phyloP scores from a whole-genome alignment of 768 basidiomycete species.

The Xanthoconium stramineum region DNA sequence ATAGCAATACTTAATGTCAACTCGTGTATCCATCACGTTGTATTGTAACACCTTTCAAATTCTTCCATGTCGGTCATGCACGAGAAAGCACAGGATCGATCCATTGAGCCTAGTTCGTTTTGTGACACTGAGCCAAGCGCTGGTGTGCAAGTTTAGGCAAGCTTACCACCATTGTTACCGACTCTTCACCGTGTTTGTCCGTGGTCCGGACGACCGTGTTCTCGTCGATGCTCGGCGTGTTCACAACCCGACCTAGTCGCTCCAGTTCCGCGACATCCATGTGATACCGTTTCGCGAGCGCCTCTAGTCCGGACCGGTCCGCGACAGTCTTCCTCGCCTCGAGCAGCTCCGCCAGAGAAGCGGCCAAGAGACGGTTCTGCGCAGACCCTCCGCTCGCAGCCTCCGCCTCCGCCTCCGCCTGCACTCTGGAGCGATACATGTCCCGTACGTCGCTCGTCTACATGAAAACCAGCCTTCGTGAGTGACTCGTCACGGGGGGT shows the following conservation, averaged over 20 bases:
- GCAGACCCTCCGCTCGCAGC: constrained; percentile 39
- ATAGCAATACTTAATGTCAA: neutral
- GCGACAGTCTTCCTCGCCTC: constrained; percentile 55
- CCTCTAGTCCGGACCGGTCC: constrained; percentile 41
- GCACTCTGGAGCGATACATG: constrained; percentile 52
- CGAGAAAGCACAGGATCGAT: constrained; percentile 16
- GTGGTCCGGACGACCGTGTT: constrained; percentile 41
- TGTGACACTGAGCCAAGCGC: neutral
- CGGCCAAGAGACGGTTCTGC: constrained; percentile 54
- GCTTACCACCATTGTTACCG: constrained; percentile 48
- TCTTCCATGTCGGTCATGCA: neutral
- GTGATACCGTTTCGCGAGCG: constrained; percentile 51
- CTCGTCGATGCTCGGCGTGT: constrained; percentile 58
- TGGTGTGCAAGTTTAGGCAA: neutral
- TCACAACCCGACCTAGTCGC: constrained; percentile 54
- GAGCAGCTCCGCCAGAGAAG: constrained; percentile 53
- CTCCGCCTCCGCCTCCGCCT: constrained; percentile 57
- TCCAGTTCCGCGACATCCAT: constrained; percentile 54
- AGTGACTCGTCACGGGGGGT: no score
- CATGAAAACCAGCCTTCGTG: neutral
- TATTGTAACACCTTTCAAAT: constrained; percentile 1
- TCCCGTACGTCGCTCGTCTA: constrained; percentile 33
- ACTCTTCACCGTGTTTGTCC: constrained; percentile 57
- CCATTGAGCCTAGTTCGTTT: constrained; percentile 27
- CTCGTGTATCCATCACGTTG: constrained; percentile 7